These are phyloP conservation scores for Marasmius tenuissimus DNA, from an alignment of 1,284 basidiomycete species.

Conservation along the genomic window DNA sequence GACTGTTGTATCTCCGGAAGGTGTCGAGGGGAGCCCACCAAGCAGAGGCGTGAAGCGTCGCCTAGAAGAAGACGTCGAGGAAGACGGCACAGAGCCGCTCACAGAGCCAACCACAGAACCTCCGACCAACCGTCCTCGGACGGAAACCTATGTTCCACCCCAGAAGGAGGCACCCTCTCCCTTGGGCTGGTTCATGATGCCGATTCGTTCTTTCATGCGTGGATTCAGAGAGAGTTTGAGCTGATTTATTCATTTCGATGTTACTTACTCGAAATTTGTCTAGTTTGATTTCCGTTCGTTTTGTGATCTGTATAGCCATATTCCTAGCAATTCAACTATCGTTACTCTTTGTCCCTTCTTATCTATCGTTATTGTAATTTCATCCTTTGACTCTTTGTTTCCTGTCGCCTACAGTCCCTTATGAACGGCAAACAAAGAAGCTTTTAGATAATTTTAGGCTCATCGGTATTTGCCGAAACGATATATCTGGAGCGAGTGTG, in stretches of 20 bases:
- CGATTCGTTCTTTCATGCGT: slow-evolving; percentile 60
- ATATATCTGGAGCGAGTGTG: not conserved
- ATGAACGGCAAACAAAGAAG: not conserved
- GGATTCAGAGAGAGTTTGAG: slow-evolving; percentile 62
- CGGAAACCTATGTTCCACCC: slow-evolving; percentile 41
- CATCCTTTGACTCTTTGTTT: not conserved
- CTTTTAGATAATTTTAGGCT: not conserved
- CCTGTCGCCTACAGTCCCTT: not conserved
- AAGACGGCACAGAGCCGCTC: slow-evolving; percentile 9
- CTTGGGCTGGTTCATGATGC: slow-evolving; percentile 58
- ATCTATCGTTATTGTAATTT: not conserved
- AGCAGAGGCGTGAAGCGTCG: slow-evolving; percentile 45
- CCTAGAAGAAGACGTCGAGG: slow-evolving; percentile 36
- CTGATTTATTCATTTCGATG: slow-evolving; percentile 16
- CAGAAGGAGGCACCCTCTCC: slow-evolving; percentile 42
- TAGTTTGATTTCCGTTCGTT: not conserved
- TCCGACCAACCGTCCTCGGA: slow-evolving; percentile 50
- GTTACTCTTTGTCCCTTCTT: not conserved
- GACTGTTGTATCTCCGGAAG: slow-evolving; percentile 11
- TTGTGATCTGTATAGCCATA: not conserved
- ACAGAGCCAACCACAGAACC: slow-evolving; percentile 27
- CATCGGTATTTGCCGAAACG: not conserved
- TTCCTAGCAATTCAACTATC: not conserved
- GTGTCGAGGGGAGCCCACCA: not conserved
- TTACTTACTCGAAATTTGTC: not conserved